A percentile compares a stretch with the other conserved stretches of the same genome.
Conservation (phyloP, 176 grass and related monocot genomes). For the Melocanna baccifera region DNA sequence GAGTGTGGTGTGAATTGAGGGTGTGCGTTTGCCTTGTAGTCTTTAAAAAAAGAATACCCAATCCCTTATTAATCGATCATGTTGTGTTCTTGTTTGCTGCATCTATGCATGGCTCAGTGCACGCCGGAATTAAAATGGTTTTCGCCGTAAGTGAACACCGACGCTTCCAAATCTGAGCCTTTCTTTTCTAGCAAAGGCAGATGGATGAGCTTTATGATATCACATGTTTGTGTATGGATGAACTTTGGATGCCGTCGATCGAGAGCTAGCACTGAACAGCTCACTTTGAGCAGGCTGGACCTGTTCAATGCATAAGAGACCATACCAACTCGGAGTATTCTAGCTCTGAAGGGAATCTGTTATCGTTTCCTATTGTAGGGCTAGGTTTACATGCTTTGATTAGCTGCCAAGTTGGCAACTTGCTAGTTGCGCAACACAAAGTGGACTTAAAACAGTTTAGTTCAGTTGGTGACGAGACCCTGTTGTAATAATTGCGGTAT, state of each 20-base stretch:
- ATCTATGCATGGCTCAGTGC: not conserved
- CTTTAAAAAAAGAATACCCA: not conserved
- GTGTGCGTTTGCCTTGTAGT: no score
- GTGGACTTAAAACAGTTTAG: not conserved
- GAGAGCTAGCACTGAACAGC: not conserved
- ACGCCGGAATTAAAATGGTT: not conserved
- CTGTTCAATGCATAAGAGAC: not conserved
- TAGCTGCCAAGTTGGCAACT: slow-evolving; percentile 8
- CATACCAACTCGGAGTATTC: not conserved
- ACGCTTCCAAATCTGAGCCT: slow-evolving; percentile 17
- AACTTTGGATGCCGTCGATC: not conserved
- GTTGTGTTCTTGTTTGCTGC: not conserved
- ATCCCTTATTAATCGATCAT: not conserved
- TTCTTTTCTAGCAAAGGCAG: slow-evolving; percentile 5
- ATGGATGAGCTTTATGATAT: not conserved
- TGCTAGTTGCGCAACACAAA: slow-evolving; percentile 3
- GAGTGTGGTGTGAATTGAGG: no score
- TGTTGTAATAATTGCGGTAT: no score
- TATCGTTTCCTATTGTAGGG: not conserved
- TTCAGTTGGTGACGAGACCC: not conserved
- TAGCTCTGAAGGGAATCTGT: not conserved
- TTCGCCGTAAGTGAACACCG: not conserved
- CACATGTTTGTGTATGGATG: not conserved
- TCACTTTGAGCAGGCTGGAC: slow-evolving; percentile 3
- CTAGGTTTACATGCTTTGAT: not conserved